phyloP scores from a whole-genome alignment of 2,329 filamentous ascomycete genomes.

The Nemania sp. region DNA sequence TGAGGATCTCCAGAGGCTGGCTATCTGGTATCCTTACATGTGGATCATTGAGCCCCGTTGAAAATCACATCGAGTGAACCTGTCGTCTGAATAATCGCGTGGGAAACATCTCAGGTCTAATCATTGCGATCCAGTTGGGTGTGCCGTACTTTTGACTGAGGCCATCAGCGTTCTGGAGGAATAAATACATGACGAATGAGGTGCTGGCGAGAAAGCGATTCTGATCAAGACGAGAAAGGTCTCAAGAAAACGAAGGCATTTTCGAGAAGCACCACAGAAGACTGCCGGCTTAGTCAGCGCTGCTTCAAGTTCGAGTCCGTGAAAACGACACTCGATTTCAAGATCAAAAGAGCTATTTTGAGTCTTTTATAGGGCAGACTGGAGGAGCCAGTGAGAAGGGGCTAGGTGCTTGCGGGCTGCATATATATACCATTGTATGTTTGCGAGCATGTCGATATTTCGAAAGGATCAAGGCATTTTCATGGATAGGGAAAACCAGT shows the following conservation, averaged over 20 bases:
- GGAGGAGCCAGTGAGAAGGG: slow-evolving; percentile 22
- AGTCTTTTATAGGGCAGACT: slow-evolving; percentile 31
- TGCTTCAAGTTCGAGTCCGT: slow-evolving; percentile 16
- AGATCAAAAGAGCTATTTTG: slow-evolving; percentile 28
- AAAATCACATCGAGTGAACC: neutral
- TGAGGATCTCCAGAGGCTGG: slow-evolving; percentile 4
- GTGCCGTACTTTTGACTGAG: neutral
- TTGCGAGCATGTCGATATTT: slow-evolving; percentile 36
- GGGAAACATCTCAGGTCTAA: neutral
- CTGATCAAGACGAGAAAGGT: neutral
- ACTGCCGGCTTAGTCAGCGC: slow-evolving; percentile 17
- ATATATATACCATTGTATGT: slow-evolving; percentile 39
- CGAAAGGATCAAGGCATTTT: slow-evolving; percentile 31
- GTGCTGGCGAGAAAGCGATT: neutral
- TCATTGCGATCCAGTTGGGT: neutral
- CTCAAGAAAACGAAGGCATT: neutral
- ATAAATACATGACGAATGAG: neutral
- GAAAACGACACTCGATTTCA: slow-evolving; percentile 24
- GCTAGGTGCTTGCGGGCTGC: slow-evolving; percentile 34
- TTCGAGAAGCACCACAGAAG: slow-evolving; percentile 1
- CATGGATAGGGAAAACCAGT: slow-evolving; percentile 33
- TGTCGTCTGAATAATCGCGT: neutral
- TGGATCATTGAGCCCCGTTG: neutral
- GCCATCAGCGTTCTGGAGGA: neutral
- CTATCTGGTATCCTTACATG: neutral